Base-by-base conservation (phyloP, 2,329 filamentous ascomycete species). In the Graphilbum sp. region DNA sequence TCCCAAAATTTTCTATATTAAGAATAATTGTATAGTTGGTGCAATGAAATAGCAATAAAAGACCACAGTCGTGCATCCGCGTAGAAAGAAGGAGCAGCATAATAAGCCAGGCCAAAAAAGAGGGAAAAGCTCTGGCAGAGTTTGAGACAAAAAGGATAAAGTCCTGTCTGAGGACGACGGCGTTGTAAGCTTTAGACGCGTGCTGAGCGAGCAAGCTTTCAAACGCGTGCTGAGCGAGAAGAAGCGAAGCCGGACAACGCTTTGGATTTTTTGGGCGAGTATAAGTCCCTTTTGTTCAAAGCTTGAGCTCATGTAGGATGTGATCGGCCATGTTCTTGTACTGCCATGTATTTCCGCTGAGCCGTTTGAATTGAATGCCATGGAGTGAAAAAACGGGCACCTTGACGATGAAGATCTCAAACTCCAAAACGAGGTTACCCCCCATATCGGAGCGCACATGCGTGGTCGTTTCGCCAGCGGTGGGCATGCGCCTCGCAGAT, bases 281-380 rank as follows among this genome's bases (percentile, higher is more conserved):
- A 24, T 5, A 11, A 5, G 21, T 24, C 6, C 5, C 21, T 6
- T 5, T 11, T 15, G 11, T 44, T 63, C 61, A 94, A 45, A 96
- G 69, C 53, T 77, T 76, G 48, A 98, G 62, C 55, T 90, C 86
- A 52, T 80, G 75, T 48, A 98, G 64, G 50, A 98, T 95, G 42
- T 86, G 86, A 58, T 94, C 87, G 27, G 90, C 90, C 86, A 96
- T 92, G 52, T 84, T 88, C 65, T 95, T 94, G 62, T 93, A 98
- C 58, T 95, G 87, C 87, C 88, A 96, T 41, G 90, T 96, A 42
- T 92, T 88, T 27, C 90, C 88, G 41, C 83, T 75, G 48, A 96
- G 79, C 54, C 90, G 86, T 68, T 98, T 98, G 65, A 98, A 98
- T 56, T 96, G 90, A 44, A 98, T 87, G 35, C 90, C 90, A 53